phyloP scores from a whole-genome alignment of 768 basidiomycete species.

The Pulveroboletus ravenelii region DNA sequence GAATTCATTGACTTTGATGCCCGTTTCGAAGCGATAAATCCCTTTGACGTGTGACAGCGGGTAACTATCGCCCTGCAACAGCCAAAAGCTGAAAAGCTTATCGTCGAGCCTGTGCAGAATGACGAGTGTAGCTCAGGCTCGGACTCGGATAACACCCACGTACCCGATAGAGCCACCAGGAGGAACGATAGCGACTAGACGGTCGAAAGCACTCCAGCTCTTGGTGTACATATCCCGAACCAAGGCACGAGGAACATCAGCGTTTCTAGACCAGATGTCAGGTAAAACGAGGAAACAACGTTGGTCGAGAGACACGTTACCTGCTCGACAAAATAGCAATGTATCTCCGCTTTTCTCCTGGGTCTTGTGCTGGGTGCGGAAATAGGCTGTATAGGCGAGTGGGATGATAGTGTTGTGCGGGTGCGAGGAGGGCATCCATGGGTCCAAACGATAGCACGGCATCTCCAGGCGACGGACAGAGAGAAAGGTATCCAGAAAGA shows the following conservation, averaged over 20 bases:
- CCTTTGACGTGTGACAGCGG: slow-evolving; percentile 79
- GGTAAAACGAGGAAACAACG: neutral
- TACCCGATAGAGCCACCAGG: slow-evolving; percentile 87
- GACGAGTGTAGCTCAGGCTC: neutral
- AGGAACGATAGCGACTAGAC: slow-evolving; percentile 84
- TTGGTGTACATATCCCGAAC: slow-evolving; percentile 91
- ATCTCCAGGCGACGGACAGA: slow-evolving; percentile 67
- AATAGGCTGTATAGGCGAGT: slow-evolving; percentile 69
- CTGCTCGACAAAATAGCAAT: slow-evolving; percentile 68
- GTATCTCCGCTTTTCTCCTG: slow-evolving; percentile 68
- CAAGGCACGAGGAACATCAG: slow-evolving; percentile 77
- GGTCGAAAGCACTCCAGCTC: slow-evolving; percentile 89
- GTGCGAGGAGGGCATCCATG: slow-evolving; percentile 72
- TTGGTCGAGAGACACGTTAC: slow-evolving; percentile 29
- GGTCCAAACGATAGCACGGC: slow-evolving; percentile 77
- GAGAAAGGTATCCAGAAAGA: slow-evolving; percentile 72
- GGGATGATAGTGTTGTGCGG: slow-evolving; percentile 70
- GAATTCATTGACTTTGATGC: slow-evolving; percentile 84
- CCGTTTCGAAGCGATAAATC: slow-evolving; percentile 83
- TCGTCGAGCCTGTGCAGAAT: slow-evolving; percentile 64
- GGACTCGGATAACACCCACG: slow-evolving; percentile 23
- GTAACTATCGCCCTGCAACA: slow-evolving; percentile 72
- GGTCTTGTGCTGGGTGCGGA: slow-evolving; percentile 80
- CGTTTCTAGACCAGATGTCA: slow-evolving; percentile 49
- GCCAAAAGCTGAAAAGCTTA: slow-evolving; percentile 88